Evolutionary conservation across 2,329 filamentous ascomycete species (phyloP).

Genomic region (Fusarium decemcellulare): DNA sequence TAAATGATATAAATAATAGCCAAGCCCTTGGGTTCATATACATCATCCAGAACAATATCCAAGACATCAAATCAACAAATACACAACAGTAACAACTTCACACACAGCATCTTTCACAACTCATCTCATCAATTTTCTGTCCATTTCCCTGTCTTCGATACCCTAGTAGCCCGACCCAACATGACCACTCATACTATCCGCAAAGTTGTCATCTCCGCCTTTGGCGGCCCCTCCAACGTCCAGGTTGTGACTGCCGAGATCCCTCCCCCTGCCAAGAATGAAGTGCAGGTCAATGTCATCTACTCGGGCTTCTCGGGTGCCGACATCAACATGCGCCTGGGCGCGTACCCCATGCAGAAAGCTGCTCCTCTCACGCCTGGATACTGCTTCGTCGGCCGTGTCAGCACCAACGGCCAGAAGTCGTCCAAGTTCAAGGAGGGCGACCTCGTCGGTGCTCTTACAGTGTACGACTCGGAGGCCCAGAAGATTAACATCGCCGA

Average conservation of each 20-base stretch:
- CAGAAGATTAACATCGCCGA: constrained; percentile 62
- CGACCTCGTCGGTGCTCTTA: constrained; percentile 54
- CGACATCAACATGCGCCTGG: constrained; percentile 65
- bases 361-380: constrained; percentile 63
- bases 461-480: constrained; percentile 59
- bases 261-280: constrained; percentile 55
- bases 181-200: constrained; percentile 53
- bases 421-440: constrained; percentile 50
- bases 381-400: constrained; percentile 62
- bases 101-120: too few species aligned
- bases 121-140: too few species aligned
- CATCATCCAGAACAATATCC: not conserved
- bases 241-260: constrained; percentile 53
- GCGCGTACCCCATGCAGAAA: constrained; percentile 61
- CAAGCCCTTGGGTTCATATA: not conserved
- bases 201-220: constrained; percentile 60
- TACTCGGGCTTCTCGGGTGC: constrained; percentile 63
- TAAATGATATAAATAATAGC: not conserved
- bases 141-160: not conserved
- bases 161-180: not conserved
- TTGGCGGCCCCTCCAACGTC: constrained; percentile 57
- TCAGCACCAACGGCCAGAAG: constrained; percentile 55
- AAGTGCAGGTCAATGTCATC: constrained; percentile 63
- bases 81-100: too few species aligned
- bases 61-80: not conserved